Percentiles rank a stretch among this genome's conserved stretches.
These are phyloP conservation scores for Quercus rubra DNA, from an alignment of 306 rosid species.

Conservation along the genomic window DNA sequence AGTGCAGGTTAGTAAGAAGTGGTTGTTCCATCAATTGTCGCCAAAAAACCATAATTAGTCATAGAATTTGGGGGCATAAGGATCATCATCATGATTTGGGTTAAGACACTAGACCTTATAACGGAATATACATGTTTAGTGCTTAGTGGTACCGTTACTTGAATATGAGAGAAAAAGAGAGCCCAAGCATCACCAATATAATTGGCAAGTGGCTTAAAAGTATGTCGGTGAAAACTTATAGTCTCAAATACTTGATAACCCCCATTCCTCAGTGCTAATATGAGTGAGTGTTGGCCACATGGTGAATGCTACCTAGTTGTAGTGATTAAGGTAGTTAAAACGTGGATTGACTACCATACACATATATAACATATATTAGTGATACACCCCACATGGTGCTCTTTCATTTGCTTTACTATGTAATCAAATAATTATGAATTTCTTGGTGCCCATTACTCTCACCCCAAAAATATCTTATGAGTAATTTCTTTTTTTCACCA, in stretches of 20 bases:
- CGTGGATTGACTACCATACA: neutral
- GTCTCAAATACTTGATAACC: neutral
- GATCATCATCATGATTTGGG: conserved; percentile 30
- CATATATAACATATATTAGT: neutral
- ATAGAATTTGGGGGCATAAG: conserved; percentile 8
- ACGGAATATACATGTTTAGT: conserved; percentile 6
- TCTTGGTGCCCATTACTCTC: neutral
- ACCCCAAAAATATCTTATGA: neutral
- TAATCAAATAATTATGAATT: neutral
- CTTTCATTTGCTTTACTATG: neutral
- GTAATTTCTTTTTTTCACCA: neutral
- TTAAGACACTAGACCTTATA: conserved; percentile 17
- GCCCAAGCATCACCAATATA: neutral
- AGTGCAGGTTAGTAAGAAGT: conserved; percentile 44
- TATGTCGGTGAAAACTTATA: neutral
- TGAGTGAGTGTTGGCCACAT: conserved; percentile 6
- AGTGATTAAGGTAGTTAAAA: conserved; percentile 3
- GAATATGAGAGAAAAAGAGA: neutral
- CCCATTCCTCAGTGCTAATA: neutral
- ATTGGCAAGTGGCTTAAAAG: conserved; percentile 1
- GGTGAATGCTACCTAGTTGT: neutral
- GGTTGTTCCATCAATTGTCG: conserved; percentile 36
- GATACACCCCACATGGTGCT: neutral
- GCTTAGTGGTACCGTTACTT: conserved; percentile 6
- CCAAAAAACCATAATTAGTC: conserved; percentile 27